These are phyloP conservation scores for Cyclocybe aegerita DNA, from an alignment of 768 basidiomycete genomes.

Conservation along the genomic window DNA sequence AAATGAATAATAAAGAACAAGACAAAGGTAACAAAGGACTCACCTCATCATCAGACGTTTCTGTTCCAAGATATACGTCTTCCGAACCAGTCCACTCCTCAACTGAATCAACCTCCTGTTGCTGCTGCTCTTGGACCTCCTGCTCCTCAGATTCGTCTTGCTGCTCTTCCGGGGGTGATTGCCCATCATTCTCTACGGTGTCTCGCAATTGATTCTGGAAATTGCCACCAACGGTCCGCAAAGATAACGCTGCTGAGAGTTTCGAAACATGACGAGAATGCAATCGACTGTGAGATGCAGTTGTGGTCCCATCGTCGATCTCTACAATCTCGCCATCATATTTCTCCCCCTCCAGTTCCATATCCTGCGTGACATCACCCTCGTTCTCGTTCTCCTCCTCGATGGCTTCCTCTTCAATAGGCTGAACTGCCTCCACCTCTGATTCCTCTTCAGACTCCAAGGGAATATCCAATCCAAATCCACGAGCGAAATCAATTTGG, in stretches of 20 bases:
- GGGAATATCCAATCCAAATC: slow-evolving; percentile 80
- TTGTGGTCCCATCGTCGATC: slow-evolving; percentile 33
- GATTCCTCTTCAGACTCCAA: slow-evolving; percentile 70
- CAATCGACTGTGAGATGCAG: slow-evolving; percentile 47
- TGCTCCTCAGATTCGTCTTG: slow-evolving; percentile 25
- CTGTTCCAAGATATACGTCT: slow-evolving; percentile 49
- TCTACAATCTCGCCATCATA: slow-evolving; percentile 27
- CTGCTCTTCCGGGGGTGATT: slow-evolving; percentile 23
- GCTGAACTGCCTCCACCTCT: slow-evolving; percentile 33
- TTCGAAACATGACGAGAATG: slow-evolving; percentile 73
- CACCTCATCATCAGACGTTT: slow-evolving; percentile 72
- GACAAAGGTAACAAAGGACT: slow-evolving; percentile 11
- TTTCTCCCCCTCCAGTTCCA: slow-evolving; percentile 36
- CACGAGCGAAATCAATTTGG: slow-evolving; percentile 71
- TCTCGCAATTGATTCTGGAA: slow-evolving; percentile 32
- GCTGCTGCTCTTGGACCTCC: slow-evolving; percentile 20
- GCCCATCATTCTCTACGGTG: slow-evolving; percentile 40
- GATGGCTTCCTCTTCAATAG: slow-evolving; percentile 47
- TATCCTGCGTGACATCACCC: slow-evolving; percentile 29
- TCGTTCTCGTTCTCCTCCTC: slow-evolving; percentile 26
- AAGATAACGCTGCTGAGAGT: slow-evolving; percentile 66
- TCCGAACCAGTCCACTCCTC: slow-evolving; percentile 87
- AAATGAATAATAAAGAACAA: slow-evolving; percentile 2
- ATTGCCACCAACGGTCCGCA: slow-evolving; percentile 59
- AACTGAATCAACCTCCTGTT: slow-evolving; percentile 38